Evolutionary conservation across 768 basidiomycete species (phyloP), one percentile per base, ranked within the genome.

Genomic region (Rhizopogon rudus): DNA sequence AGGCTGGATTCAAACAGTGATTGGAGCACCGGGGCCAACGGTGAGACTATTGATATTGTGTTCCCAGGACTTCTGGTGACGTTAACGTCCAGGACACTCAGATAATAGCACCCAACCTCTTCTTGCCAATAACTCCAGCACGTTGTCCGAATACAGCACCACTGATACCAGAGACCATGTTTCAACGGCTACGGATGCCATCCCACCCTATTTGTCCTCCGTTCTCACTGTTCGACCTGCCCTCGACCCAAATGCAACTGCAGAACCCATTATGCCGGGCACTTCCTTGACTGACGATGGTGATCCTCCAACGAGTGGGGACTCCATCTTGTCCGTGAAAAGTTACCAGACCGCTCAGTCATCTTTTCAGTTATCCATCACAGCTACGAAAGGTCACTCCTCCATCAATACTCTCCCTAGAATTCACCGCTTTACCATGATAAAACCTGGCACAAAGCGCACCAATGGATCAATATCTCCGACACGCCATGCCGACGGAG

Each of bases 341-440:
- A 77, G 82, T 3, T 88, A 85, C 67, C 81, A 81, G 59, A 90
- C 87, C 6, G 85, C 86, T 8, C 72, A 76, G 22, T 71, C 74
- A 25, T 76, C 76, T 2, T 61, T 73, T 29, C 71, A 72, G 4
- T 84, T 83, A 2, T 74, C 76, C 39, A 80, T 88, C 1, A 77
- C 76, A 14, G 90, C 90, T 5, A 92, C 89, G 0, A 86, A 89
- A 60, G 90, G 88, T 10, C 84, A 87, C 17, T 89, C 88, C 1
- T 87, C 87, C 6, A 78, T 87, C 46, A 75, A 75, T 37, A 74
- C 80, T 3, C 60, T 79, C 1, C 78, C 83, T 0, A 76, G 85
- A 51, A 77, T 92, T 3, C 93, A 94, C 67, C 86, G 93, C 16
- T 95, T 95, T 75, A 88, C 92, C 20, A 77, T 94, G 33, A 78